These are phyloP conservation scores for Dendrobium chrysotoxum DNA, from an alignment of 106 monocot species.

Conservation along the genomic window DNA sequence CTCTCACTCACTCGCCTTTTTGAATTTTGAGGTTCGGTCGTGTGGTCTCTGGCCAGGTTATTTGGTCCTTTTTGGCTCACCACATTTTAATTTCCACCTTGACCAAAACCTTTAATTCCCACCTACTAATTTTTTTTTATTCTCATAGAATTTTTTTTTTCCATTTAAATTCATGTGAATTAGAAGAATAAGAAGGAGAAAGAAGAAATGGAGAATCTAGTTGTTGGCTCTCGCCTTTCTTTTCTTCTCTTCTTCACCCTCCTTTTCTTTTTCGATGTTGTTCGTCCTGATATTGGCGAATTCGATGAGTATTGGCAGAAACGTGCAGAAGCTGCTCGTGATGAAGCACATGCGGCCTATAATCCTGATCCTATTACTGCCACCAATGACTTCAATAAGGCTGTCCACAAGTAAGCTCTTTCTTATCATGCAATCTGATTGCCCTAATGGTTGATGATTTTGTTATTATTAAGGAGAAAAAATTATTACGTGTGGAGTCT, in stretches of 20 bases:
- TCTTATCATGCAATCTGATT: too few relatives aligned
- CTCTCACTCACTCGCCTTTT: background rate
- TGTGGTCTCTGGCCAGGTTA: background rate
- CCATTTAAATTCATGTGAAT: background rate
- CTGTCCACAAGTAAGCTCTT: slow-evolving; percentile 11
- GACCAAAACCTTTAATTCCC: too few relatives aligned
- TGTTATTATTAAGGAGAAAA: too few relatives aligned
- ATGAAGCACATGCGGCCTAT: background rate
- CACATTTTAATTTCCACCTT: background rate
- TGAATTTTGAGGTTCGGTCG: background rate
- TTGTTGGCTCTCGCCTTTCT: background rate
- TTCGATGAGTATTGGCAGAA: slow-evolving; percentile 16
- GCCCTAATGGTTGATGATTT: too few relatives aligned
- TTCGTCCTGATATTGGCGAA: background rate
- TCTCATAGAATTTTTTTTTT: background rate
- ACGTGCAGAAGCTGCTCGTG: background rate
- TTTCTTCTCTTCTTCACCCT: background rate
- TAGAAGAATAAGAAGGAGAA: background rate
- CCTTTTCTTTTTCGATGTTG: background rate
- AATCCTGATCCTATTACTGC: slow-evolving; percentile 14
- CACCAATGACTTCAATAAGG: slow-evolving; percentile 20
- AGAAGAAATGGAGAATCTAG: background rate
- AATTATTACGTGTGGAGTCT: too few relatives aligned
- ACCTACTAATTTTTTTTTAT: background rate
- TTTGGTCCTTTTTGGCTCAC: background rate